phyloP scores from a whole-genome alignment of 2,329 filamentous ascomycete species.

The Rugonectria rugulosa region DNA sequence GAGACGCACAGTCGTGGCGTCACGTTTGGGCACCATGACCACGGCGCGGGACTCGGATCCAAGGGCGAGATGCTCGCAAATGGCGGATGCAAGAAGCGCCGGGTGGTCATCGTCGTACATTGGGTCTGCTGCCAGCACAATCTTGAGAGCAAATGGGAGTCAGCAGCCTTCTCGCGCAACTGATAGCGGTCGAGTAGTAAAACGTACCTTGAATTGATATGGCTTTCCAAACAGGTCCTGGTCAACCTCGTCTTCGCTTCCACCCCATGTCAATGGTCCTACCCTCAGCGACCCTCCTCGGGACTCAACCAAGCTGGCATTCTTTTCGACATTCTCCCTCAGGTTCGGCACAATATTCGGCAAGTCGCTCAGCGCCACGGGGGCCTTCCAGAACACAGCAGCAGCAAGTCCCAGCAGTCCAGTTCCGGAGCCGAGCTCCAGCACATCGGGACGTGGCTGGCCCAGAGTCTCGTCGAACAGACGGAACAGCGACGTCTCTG shows the following conservation, averaged over 20 bases:
- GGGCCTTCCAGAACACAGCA: conserved; percentile 71
- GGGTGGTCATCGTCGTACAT: conserved; percentile 90
- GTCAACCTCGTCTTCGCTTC: conserved; percentile 53
- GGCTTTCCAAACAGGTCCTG: conserved; percentile 52
- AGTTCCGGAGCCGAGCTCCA: conserved; percentile 91
- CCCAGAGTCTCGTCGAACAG: conserved; percentile 50
- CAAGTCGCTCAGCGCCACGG: conserved; percentile 82
- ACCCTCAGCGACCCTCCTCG: conserved; percentile 66
- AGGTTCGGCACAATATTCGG: conserved; percentile 86
- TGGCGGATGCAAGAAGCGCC: conserved; percentile 72
- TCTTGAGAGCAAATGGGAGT: conserved; percentile 45
- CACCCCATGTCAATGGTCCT: conserved; percentile 79
- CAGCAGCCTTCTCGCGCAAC: conserved; percentile 4
- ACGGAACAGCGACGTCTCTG: conserved; percentile 52
- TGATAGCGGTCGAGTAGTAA: conserved; percentile 1
- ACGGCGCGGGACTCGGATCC: conserved; percentile 69
- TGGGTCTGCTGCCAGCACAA: conserved; percentile 86
- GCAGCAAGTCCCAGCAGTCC: conserved; percentile 90
- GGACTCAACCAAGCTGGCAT: conserved; percentile 62
- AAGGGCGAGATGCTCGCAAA: conserved; percentile 70
- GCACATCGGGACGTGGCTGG: conserved; percentile 48
- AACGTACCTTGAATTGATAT: conserved; percentile 60
- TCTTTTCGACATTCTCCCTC: conserved; percentile 73
- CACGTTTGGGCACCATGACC: conserved; percentile 82
- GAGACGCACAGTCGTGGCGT: conserved; percentile 70